Base-by-base conservation (phyloP, 1,139 yeast genomes). In the Debaryomyces sp. region DNA sequence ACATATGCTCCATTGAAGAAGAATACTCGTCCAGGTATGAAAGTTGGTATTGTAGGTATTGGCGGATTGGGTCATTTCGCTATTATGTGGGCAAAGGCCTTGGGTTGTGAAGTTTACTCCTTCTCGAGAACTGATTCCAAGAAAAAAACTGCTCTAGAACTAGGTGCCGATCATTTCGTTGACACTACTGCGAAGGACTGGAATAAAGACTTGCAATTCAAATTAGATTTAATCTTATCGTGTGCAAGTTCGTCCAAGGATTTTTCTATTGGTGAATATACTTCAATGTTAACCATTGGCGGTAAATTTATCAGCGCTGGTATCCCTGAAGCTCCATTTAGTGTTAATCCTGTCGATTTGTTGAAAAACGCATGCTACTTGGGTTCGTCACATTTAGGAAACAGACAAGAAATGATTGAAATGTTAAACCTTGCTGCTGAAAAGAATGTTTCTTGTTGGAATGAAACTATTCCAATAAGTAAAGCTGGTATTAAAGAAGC, bases 11-110 rank as follows among this genome's bases (percentile, higher is more conserved):
- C 84, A 42, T 67, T 80, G 54, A 68, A 73, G 45, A 67, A 81
- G 59, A 73, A 72, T 52, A 36, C 55, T 26, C 62, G 70, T 9
- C 74, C 77, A 48, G 73, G 77, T 42, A 66, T 66, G 46, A 72
- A 68, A 44, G 83, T 82, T 45, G 86, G 81, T 49, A 67, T 82
- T 54, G 68, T 80, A 51, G 86, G 87, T 52, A 70, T 82, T 52
- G 87, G 87, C 55, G 86, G 86, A 41, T 67, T 82, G 53, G 87
- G 87, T 35, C 85, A 81, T 65, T 75, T 81, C 77, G 84, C 82
- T 34, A 68, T 81, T 51, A 75, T 77, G 69, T 74, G 81, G 54
- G 78, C 85, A 44, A 74, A 77, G 54, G 85, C 85, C 6, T 59
- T 82, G 54, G 86, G 85, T 35, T 83, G 84, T 21, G 77, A 81